A percentile compares a stretch with the other conserved stretches of the same genome.
Conservation (phyloP, 2,329 filamentous ascomycete species). For the Ceratocystis alfenasii region DNA sequence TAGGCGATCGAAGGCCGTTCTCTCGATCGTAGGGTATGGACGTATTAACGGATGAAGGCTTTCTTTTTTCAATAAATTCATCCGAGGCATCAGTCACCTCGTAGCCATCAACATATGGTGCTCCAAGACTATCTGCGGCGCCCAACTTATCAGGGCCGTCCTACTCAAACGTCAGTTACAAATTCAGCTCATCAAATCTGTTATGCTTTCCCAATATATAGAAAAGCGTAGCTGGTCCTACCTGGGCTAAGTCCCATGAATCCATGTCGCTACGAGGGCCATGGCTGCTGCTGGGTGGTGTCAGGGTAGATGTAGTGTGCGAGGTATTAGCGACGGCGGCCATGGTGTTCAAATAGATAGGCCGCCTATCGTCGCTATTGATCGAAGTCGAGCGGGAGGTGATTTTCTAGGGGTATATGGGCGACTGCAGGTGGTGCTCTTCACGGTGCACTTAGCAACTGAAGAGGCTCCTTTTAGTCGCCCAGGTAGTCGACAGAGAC, state of each 20-base stretch:
- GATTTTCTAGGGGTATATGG: conserved; percentile 1
- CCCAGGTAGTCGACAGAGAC: conserved; percentile 9
- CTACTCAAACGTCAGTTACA: conserved; percentile 11
- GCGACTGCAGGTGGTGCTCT: conserved; percentile 16
- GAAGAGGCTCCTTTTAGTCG: conserved; percentile 18
- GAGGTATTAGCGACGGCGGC: conserved; percentile 13
- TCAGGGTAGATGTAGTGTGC: conserved; percentile 18
- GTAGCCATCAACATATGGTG: neutral
- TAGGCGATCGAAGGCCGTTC: conserved; percentile 17
- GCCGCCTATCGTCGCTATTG: neutral
- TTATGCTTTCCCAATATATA: neutral
- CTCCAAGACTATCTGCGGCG: neutral
- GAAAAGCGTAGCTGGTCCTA: neutral
- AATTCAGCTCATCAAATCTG: neutral
- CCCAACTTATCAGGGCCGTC: conserved; percentile 11
- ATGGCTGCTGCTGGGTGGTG: conserved; percentile 20
- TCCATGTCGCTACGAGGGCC: conserved; percentile 4
- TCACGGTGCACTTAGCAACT: conserved; percentile 18
- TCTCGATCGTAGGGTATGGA: conserved; percentile 11
- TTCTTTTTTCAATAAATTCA: conserved; percentile 8
- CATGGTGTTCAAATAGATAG: conserved; percentile 8
- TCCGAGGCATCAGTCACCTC: conserved; percentile 1
- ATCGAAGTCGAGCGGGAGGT: neutral
- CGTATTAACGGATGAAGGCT: conserved; percentile 17
- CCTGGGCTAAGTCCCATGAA: conserved; percentile 16